Base-by-base conservation (phyloP, 768 basidiomycete species). In the Megacollybia marginata region DNA sequence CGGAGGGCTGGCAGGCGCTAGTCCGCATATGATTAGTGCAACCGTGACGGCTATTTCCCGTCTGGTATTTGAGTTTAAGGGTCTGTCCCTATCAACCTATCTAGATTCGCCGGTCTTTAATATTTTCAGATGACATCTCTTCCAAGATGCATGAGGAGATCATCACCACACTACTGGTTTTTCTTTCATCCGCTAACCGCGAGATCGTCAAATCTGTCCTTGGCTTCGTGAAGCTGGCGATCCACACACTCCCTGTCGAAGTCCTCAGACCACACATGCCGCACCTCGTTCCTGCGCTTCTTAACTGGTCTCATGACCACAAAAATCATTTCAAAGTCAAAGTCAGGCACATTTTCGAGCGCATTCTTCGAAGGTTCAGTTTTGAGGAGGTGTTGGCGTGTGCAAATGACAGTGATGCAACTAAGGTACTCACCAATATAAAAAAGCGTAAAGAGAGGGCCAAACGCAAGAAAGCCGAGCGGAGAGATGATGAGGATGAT, bases 301-400 rank as follows among this genome's bases (percentile, higher is more conserved):
- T 98, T 33, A 75, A 74, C 43, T 95, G 96, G 92, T 91, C 92
- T 5, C 92, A 96, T 61, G 94, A 97, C 61, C 95, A 98, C 69
- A 95, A 95, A 64, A 98, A 98, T 59, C 96, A 97, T 62, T 98
- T 99, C 82, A 98, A 98, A 66, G 73, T 79, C 46, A 97, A 97
- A 71, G 92, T 96, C 19, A 83, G 92, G 42, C 94, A 98, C 65
- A 93, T 98, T 55, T 94, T 98, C 58, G 95, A 98, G 71, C 82
- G 95, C 44, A 84, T 97, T 80, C 77, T 98, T 55, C 73, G 95
- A 54, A 79, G 92, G 54, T 96, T 96, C 60, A 85, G 83, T 0
- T 96, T 82, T 76, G 83, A 93, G 36, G 85, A 85, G 42, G 81
- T 99, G 1, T 81, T 88, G 60, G 72, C 80, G 33, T 83, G 78